Conservation (phyloP, 257 asterid genomes). For the Nicotiana tabacum region DNA sequence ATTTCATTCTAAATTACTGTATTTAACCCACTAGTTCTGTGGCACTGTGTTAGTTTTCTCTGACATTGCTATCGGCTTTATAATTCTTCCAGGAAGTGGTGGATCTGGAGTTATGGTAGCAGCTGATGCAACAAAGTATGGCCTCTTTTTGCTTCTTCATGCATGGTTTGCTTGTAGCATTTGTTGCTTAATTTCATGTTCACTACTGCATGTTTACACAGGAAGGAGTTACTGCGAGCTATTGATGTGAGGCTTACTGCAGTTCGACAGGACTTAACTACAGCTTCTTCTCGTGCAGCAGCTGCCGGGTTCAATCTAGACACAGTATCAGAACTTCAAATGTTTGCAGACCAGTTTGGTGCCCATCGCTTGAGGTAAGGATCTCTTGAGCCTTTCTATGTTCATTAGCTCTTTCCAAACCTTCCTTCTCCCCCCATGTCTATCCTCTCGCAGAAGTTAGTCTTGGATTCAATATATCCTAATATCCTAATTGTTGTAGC, state of each 20-base stretch:
- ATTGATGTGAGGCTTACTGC: slow-evolving; percentile 84
- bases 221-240: slow-evolving; percentile 88
- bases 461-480: neutral
- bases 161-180: neutral
- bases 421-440: neutral
- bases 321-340: slow-evolving; percentile 71
- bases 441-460: neutral
- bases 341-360: slow-evolving; percentile 76
- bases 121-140: slow-evolving; percentile 77
- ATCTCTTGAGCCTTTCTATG: slow-evolving; percentile 5
- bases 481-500: neutral
- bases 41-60: slow-evolving; percentile 10
- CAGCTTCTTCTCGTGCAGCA: slow-evolving; percentile 70
- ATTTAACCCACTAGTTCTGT: neutral
- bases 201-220: slow-evolving; percentile 22
- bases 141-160: slow-evolving; percentile 12
- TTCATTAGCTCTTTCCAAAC: neutral
- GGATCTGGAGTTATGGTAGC: slow-evolving; percentile 53
- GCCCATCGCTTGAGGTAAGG: slow-evolving; percentile 72
- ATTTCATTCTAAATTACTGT: neutral
- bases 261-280: slow-evolving; percentile 64
- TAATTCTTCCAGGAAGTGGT: slow-evolving; percentile 51
- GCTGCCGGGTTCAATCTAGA: slow-evolving; percentile 76
- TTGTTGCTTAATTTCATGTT: slow-evolving; percentile 9
- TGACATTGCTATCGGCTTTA: slow-evolving; percentile 14